These are phyloP conservation scores for Blastobotrys americana DNA, from an alignment of 805 yeast genomes.

Conservation along the genomic window DNA sequence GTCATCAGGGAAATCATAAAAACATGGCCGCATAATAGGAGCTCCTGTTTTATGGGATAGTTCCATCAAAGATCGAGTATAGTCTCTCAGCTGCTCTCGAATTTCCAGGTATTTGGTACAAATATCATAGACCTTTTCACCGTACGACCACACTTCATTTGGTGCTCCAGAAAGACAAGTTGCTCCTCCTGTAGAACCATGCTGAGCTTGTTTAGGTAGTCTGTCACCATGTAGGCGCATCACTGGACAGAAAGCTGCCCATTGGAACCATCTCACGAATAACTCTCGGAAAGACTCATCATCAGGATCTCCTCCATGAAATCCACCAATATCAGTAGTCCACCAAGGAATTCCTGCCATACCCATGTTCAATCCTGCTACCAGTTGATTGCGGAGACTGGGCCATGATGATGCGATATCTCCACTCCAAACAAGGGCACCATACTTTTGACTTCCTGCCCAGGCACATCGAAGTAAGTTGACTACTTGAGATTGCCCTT, in stretches of 20 bases:
- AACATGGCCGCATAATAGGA: constrained; percentile 17
- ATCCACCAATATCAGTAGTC: constrained; percentile 21
- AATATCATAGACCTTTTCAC: constrained; percentile 16
- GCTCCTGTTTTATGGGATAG: constrained; percentile 16
- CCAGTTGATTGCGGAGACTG: constrained; percentile 15
- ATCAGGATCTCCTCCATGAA: constrained; percentile 17
- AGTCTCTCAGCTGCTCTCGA: constrained; percentile 13
- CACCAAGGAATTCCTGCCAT: constrained; percentile 20
- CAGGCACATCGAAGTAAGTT: constrained; percentile 15
- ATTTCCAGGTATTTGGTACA: constrained; percentile 16
- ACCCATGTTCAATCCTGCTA: constrained; percentile 20
- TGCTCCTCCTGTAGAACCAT: constrained; percentile 19
- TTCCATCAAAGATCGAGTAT: constrained; percentile 14
- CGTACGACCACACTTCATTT: constrained; percentile 19
- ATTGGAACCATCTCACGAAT: constrained; percentile 20
- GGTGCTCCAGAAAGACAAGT: constrained; percentile 18
- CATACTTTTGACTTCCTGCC: constrained; percentile 20
- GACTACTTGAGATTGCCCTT: neutral
- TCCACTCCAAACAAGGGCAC: constrained; percentile 20
- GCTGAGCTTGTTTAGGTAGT: constrained; percentile 16
- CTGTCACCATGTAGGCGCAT: constrained; percentile 18
- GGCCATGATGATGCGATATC: constrained; percentile 19
- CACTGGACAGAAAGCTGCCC: constrained; percentile 19
- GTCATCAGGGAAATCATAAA: constrained; percentile 17
- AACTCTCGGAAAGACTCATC: constrained; percentile 15